A percentile compares a stretch with the other conserved stretches of the same genome.
These are phyloP conservation scores for Chytriomyces hyalinus DNA, from an alignment of 192 early-diverging fungal genomes.

Conservation along the genomic window DNA sequence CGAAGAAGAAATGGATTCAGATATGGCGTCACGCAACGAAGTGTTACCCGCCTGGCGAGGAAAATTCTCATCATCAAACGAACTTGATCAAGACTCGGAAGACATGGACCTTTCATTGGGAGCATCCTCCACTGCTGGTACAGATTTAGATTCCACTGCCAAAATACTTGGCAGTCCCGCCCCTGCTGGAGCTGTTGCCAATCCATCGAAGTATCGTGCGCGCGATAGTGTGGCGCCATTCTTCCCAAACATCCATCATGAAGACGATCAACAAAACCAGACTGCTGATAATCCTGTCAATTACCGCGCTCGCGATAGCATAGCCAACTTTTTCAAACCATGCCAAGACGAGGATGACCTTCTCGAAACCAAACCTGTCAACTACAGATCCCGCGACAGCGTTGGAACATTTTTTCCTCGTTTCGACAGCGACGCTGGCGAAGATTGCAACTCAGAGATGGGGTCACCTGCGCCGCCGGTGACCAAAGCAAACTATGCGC, in stretches of 20 bases:
- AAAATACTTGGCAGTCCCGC: too few relatives aligned
- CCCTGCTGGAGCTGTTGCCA: too few relatives aligned
- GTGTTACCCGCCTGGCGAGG: too few relatives aligned
- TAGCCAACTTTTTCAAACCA: constrained; percentile 1
- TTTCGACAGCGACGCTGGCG: background rate
- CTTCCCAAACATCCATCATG: background rate
- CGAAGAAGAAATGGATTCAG: constrained; percentile 6
- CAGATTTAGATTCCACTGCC: too few relatives aligned
- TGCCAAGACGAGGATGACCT: background rate
- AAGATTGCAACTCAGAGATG: background rate
- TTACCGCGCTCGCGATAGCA: background rate
- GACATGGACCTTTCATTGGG: too few relatives aligned
- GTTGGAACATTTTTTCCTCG: constrained; percentile 14
- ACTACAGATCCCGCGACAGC: constrained; percentile 10
- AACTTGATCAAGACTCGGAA: too few relatives aligned
- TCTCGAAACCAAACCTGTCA: background rate
- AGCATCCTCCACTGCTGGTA: too few relatives aligned
- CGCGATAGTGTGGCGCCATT: constrained; percentile 28
- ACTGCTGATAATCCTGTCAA: too few relatives aligned
- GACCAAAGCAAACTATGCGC: background rate
- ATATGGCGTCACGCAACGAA: background rate
- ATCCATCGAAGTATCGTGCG: background rate
- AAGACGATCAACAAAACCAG: background rate
- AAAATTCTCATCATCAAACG: too few relatives aligned
- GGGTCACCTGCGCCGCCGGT: background rate